phyloP scores from a whole-genome alignment of 495 filamentous ascomycete species.

The Aspergillus sparsus region DNA sequence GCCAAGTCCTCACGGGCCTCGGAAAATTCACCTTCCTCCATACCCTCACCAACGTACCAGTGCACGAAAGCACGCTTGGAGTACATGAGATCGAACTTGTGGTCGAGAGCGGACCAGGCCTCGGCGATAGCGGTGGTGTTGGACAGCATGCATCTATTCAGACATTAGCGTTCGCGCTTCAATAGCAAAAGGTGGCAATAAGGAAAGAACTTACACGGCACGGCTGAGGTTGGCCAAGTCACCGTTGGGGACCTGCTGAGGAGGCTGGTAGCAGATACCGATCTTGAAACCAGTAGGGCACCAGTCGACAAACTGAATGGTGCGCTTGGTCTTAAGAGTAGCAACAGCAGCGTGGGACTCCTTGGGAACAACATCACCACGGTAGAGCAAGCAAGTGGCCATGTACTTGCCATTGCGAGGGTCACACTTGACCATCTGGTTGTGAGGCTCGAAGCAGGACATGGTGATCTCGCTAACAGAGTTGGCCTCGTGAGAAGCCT shows the following conservation, averaged over 20 bases:
- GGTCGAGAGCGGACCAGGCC: slow-evolving; percentile 94
- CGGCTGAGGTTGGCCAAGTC: slow-evolving; percentile 97
- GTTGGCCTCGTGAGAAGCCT: slow-evolving; percentile 90
- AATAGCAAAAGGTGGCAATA: slow-evolving; percentile 4
- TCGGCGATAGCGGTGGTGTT: slow-evolving; percentile 99
- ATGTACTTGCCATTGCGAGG: slow-evolving; percentile 99
- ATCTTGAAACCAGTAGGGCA: slow-evolving; percentile 99
- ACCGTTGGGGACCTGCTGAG: slow-evolving; percentile 91
- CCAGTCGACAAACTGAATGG: slow-evolving; percentile 99
- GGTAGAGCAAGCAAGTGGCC: slow-evolving; percentile 97
- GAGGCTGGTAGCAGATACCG: slow-evolving; percentile 99
- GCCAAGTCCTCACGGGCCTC: slow-evolving; percentile 98
- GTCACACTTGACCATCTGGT: slow-evolving; percentile 99
- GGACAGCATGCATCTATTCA: slow-evolving; percentile 88
- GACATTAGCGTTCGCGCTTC: slow-evolving; percentile 23
- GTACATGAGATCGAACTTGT: slow-evolving; percentile 99
- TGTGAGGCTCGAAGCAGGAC: slow-evolving; percentile 75
- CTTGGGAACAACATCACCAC: slow-evolving; percentile 95
- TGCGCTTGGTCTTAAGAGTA: slow-evolving; percentile 96
- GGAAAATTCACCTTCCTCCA: slow-evolving; percentile 99
- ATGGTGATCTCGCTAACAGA: slow-evolving; percentile 65
- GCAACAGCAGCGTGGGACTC: slow-evolving; percentile 90
- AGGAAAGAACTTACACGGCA: slow-evolving; percentile 73
- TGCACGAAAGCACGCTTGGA: slow-evolving; percentile 99
- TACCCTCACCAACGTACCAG: slow-evolving; percentile 99